Evolutionary conservation across 2,329 filamentous ascomycete species (phyloP).

Genomic region (Epichloe sp.): DNA sequence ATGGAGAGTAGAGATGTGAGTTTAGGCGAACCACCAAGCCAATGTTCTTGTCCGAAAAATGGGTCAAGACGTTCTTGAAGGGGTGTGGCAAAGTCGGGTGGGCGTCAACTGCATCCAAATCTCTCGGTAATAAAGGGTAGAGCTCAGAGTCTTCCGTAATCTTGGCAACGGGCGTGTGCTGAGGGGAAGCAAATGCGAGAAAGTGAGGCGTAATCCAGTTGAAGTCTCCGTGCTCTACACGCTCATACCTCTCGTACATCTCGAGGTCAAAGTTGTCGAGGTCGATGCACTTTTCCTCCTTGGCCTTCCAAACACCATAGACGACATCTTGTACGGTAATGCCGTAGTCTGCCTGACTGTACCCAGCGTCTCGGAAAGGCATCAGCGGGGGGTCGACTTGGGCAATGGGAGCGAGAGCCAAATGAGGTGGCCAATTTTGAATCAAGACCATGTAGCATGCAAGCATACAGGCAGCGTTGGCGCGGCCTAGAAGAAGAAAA

Average conservation of each 20-base stretch:
- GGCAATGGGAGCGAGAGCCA: conserved; percentile 87
- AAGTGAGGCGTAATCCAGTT: conserved; percentile 97
- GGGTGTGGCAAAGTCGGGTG: conserved; percentile 63
- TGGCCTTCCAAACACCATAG: conserved; percentile 97
- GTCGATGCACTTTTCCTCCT: conserved; percentile 84
- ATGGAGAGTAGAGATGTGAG: conserved; percentile 87
- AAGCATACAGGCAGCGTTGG: conserved; percentile 87
- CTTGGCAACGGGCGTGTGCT: conserved; percentile 62
- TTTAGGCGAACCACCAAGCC: conserved; percentile 91
- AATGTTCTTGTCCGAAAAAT: conserved; percentile 80
- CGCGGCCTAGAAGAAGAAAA: conserved; percentile 48
- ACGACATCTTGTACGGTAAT: conserved; percentile 95
- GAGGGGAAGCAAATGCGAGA: conserved; percentile 90
- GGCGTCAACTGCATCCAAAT: conserved; percentile 56
- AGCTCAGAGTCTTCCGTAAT: conserved; percentile 60
- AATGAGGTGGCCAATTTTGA: conserved; percentile 91
- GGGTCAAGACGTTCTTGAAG: conserved; percentile 90
- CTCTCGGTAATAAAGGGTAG: conserved; percentile 63
- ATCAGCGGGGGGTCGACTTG: conserved; percentile 96
- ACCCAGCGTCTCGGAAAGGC: conserved; percentile 96
- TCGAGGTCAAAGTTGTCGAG: conserved; percentile 91
- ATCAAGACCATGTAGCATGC: conserved; percentile 99
- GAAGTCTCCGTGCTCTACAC: conserved; percentile 97
- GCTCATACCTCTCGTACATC: conserved; percentile 91
- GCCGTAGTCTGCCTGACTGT: conserved; percentile 94